Percentiles rank a stretch among this genome's conserved stretches.
phyloP scores from a whole-genome alignment of 441 rosid genomes.

The California macrophylla region DNA sequence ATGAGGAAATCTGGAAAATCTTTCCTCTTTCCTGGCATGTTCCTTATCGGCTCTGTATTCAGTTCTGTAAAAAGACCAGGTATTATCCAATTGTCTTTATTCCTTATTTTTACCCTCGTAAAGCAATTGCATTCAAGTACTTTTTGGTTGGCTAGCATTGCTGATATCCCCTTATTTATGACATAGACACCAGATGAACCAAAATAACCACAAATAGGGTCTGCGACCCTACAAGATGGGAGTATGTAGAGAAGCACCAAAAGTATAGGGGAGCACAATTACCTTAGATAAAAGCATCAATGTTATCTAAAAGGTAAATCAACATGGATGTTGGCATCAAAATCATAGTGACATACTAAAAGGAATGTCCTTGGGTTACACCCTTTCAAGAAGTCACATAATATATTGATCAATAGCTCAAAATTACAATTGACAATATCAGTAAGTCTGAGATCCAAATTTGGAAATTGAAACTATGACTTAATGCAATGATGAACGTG shows the following conservation, averaged over 20 bases:
- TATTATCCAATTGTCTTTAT: constrained; percentile 17
- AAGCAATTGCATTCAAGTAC: background rate
- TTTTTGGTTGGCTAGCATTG: constrained; percentile 12
- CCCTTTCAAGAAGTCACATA: background rate
- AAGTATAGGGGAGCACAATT: background rate
- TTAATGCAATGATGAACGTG: background rate
- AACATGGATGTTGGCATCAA: background rate
- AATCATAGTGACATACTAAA: background rate
- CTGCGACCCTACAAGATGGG: background rate
- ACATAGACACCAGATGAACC: constrained; percentile 5
- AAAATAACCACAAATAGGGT: background rate
- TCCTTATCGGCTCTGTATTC: constrained; percentile 87
- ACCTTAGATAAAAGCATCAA: background rate
- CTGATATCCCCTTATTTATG: constrained; percentile 2
- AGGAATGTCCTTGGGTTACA: background rate
- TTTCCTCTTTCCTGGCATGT: constrained; percentile 97
- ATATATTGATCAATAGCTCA: background rate
- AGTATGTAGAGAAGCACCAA: background rate
- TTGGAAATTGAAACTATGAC: background rate
- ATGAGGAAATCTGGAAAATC: constrained; percentile 94
- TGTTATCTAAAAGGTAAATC: background rate
- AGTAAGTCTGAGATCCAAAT: constrained; percentile 1
- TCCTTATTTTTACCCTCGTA: background rate
- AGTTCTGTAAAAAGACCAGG: constrained; percentile 95
- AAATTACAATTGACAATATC: background rate